A percentile compares a stretch with the other conserved stretches of the same genome.
These are phyloP conservation scores for Pythium scleroteichum DNA, from an alignment of 352 stramenopile genomes.

Conservation along the genomic window DNA sequence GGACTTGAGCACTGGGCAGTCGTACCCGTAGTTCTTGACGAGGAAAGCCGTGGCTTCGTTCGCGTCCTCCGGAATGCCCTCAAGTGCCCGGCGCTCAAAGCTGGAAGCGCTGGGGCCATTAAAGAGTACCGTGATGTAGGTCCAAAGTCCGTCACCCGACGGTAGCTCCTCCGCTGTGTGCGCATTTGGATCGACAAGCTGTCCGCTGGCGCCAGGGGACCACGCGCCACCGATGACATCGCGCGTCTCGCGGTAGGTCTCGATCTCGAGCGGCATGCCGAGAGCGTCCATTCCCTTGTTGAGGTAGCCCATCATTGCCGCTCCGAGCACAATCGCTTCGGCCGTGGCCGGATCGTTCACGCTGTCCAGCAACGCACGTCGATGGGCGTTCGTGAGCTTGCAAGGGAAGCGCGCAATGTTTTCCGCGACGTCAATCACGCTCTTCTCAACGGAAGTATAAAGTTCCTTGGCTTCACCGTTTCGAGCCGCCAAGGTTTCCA, in stretches of 20 bases:
- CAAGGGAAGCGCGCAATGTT: slow-evolving; percentile 19
- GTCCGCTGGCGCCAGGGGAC: slow-evolving; percentile 10
- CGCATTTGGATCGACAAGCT: slow-evolving; percentile 19
- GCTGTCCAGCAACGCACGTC: slow-evolving; percentile 7
- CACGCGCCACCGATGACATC: slow-evolving; percentile 19
- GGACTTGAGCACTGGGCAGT: slow-evolving; percentile 15
- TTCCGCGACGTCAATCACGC: slow-evolving; percentile 23
- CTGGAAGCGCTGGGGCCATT: slow-evolving; percentile 17
- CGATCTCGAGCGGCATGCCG: slow-evolving; percentile 25
- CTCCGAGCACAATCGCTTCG: slow-evolving; percentile 20
- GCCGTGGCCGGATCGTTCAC: slow-evolving; percentile 11
- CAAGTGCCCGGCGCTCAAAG: slow-evolving; percentile 15
- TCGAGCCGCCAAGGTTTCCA: slow-evolving; percentile 7
- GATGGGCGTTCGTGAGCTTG: slow-evolving; percentile 28
- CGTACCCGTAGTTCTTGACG: slow-evolving; percentile 5
- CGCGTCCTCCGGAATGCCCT: slow-evolving; percentile 6
- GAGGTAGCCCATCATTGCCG: slow-evolving; percentile 28
- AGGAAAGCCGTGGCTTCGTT: slow-evolving; percentile 9
- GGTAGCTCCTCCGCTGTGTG: slow-evolving; percentile 18
- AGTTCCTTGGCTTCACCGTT: slow-evolving; percentile 4
- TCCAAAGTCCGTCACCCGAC: slow-evolving; percentile 6
- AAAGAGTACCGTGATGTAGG: slow-evolving; percentile 15
- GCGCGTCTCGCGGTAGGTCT: slow-evolving; percentile 27
- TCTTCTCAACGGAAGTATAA: slow-evolving; percentile 18
- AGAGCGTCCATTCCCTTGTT: slow-evolving; percentile 30